Conservation (phyloP, 129 eudicot species). For the Heracleum sosnowskyi region DNA sequence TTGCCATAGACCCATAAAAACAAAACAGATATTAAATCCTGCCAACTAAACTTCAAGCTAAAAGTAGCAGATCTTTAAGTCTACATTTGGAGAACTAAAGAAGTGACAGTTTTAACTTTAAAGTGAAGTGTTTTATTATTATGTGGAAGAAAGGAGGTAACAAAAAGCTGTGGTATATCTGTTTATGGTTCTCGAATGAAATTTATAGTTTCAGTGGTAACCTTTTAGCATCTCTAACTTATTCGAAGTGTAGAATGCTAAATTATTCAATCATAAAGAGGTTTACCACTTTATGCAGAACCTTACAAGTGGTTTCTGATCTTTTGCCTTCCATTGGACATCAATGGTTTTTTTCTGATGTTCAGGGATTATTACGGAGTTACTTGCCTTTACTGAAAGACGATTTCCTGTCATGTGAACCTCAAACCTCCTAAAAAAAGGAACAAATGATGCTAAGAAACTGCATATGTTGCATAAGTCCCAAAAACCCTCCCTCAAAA, state of each 20-base stretch:
- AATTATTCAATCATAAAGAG: background rate
- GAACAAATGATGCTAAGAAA: background rate
- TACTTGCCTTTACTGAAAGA: background rate
- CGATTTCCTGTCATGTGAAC: background rate
- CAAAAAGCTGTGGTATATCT: no score
- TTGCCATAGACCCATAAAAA: background rate
- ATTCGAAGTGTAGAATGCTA: background rate
- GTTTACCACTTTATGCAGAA: background rate
- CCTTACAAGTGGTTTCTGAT: background rate
- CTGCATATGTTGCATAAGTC: no score
- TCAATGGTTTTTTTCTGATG: background rate
- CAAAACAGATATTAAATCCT: background rate
- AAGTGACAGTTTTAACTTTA: background rate
- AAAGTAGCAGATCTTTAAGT: background rate
- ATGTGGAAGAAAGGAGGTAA: background rate
- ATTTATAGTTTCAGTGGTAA: background rate
- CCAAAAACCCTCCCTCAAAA: background rate
- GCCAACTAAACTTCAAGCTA: background rate
- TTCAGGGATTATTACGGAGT: background rate
- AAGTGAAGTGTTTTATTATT: background rate
- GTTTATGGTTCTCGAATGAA: no score
- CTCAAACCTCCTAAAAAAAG: background rate
- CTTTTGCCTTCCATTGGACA: background rate
- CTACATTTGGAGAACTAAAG: background rate
- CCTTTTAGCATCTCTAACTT: background rate